A percentile compares a stretch with the other conserved stretches of the same genome.
These are phyloP conservation scores for Elaeis guineensis DNA, from an alignment of 176 grass and related monocot species.

Conservation along the genomic window DNA sequence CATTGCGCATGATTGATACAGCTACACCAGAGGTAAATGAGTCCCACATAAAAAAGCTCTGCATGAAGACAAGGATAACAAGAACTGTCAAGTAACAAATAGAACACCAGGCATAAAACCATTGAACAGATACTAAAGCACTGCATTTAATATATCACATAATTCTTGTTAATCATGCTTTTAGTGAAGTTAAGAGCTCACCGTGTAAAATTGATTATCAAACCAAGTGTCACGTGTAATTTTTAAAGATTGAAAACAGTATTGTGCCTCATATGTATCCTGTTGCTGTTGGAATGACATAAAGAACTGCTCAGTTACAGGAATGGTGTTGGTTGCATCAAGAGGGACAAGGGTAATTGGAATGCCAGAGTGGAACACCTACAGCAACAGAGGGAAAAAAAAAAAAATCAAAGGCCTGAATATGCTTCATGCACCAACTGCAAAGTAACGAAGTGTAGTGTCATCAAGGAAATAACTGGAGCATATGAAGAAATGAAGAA, in stretches of 20 bases:
- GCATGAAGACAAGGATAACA: constrained; percentile 2
- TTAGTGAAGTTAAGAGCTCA: constrained; percentile 9
- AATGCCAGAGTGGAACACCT: constrained; percentile 84
- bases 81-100: no score
- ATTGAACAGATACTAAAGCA: neutral
- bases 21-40: constrained; percentile 66
- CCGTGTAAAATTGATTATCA: constrained; percentile 54
- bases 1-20: constrained; percentile 56
- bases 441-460: no score
- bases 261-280: constrained; percentile 66
- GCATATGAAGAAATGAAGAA: no score
- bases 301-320: constrained; percentile 64
- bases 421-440: no score
- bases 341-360: constrained; percentile 81
- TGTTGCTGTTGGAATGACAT: constrained; percentile 40
- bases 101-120: neutral
- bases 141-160: no score
- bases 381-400: no score
- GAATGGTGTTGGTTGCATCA: constrained; percentile 90
- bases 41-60: constrained; percentile 97
- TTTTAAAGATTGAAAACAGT: constrained; percentile 69
- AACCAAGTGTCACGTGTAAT: constrained; percentile 71
- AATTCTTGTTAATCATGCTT: no score
- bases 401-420: no score
- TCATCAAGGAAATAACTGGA: no score